phyloP scores from a whole-genome alignment of 805 yeast genomes.

The Wickerhamiella kazuoi region DNA sequence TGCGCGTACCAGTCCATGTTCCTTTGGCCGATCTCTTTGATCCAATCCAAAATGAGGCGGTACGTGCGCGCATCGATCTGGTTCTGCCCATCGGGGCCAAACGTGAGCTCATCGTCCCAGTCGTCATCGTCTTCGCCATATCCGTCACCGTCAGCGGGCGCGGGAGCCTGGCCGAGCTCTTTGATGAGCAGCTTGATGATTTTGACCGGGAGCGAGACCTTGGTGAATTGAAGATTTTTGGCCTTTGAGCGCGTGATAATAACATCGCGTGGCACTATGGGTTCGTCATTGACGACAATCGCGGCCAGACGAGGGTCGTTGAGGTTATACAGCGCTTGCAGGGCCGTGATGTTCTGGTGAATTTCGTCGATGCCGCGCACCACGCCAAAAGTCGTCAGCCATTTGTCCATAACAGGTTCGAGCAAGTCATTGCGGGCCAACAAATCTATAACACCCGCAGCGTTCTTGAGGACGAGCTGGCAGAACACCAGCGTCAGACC shows the following conservation, averaged over 20 bases:
- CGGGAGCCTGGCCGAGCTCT: constrained; percentile 49
- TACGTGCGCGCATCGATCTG: constrained; percentile 13
- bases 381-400: constrained; percentile 71
- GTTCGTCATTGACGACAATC: constrained; percentile 47
- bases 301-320: constrained; percentile 34
- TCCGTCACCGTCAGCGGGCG: constrained; percentile 18
- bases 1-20: constrained; percentile 10
- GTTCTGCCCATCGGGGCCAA: constrained; percentile 12
- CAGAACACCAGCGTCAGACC: constrained; percentile 64
- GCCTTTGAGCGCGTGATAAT: constrained; percentile 81
- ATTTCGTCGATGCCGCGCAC: constrained; percentile 65
- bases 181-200: constrained; percentile 51
- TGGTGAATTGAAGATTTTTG: constrained; percentile 39
- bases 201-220: constrained; percentile 50
- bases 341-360: constrained; percentile 45
- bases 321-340: constrained; percentile 47
- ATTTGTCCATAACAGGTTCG: constrained; percentile 44
- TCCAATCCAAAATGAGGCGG: constrained; percentile 16
- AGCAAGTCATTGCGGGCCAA: constrained; percentile 34
- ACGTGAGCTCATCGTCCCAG: constrained; percentile 22
- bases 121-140: constrained; percentile 23
- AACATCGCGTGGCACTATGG: constrained; percentile 43
- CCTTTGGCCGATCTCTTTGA: constrained; percentile 10
- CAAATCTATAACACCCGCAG: constrained; percentile 45
- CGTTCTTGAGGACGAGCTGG: constrained; percentile 43